Conservation (phyloP, 495 filamentous ascomycete genomes). For the Podospora conica region DNA sequence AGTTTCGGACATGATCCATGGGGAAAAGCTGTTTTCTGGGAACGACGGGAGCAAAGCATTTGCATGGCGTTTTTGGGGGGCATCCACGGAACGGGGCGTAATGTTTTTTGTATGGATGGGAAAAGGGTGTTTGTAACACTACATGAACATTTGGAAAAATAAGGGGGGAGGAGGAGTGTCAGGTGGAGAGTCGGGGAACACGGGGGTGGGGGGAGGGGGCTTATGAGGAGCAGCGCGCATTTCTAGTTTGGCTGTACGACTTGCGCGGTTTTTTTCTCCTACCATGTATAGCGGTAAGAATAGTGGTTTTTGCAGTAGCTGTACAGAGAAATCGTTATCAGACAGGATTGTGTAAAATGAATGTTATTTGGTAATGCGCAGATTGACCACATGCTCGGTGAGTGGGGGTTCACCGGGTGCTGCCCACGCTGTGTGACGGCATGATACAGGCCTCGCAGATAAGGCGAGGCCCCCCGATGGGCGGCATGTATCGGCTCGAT, state of each 20-base stretch:
- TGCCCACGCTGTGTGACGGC: neutral
- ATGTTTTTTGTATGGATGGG: neutral
- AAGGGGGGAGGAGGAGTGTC: neutral
- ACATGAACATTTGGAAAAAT: neutral
- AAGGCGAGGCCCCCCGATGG: neutral
- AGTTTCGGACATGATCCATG: neutral
- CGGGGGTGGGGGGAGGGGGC: neutral
- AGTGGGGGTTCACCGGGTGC: neutral
- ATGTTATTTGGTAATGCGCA: neutral
- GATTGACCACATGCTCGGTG: neutral
- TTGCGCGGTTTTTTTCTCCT: neutral
- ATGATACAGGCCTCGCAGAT: neutral
- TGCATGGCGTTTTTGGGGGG: neutral
- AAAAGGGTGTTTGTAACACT: neutral
- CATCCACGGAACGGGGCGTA: neutral
- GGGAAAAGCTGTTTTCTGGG: neutral
- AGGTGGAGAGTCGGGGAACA: too few species aligned
- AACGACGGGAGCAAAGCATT: neutral
- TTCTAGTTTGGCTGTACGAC: neutral
- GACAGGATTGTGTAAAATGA: neutral
- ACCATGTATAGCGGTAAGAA: neutral
- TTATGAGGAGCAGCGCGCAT: neutral
- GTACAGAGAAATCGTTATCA: neutral
- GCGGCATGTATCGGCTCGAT: neutral
- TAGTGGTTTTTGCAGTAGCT: neutral